These are phyloP conservation scores for Podospora tetraspora DNA, from an alignment of 495 filamentous ascomycete species.

Conservation along the genomic window DNA sequence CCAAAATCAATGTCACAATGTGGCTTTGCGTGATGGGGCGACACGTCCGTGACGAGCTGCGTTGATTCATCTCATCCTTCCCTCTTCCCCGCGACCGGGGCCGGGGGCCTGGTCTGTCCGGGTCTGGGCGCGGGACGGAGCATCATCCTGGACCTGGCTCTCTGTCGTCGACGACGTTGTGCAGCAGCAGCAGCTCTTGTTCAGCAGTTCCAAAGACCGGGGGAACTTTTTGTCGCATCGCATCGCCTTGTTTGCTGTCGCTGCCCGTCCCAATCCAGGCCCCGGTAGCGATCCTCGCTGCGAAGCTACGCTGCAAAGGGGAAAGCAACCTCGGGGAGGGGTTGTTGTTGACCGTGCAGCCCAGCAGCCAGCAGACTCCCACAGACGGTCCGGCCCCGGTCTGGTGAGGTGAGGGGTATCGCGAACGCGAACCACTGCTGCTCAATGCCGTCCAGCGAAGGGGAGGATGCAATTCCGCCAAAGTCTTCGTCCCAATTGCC, in stretches of 20 bases:
- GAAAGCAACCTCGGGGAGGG: neutral
- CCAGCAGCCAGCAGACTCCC: too few relatives aligned
- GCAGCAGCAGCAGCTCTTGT: too few relatives aligned
- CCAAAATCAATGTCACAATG: constrained; percentile 12
- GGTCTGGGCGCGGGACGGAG: neutral
- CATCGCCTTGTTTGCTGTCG: neutral
- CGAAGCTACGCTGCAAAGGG: neutral
- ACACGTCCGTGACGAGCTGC: constrained; percentile 9
- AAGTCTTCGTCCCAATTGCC: neutral
- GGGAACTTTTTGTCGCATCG: neutral
- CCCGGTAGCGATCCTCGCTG: neutral
- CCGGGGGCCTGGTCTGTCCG: neutral
- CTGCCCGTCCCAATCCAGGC: neutral
- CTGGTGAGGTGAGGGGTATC: neutral
- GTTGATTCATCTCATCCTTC: constrained; percentile 9
- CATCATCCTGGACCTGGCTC: neutral
- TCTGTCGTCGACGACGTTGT: neutral
- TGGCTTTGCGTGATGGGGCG: constrained; percentile 6
- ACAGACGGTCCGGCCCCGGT: too few relatives aligned
- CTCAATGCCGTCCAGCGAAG: neutral
- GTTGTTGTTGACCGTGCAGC: neutral
- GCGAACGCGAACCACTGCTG: neutral
- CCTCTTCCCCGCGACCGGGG: neutral
- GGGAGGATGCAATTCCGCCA: neutral
- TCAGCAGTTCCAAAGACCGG: neutral